These are phyloP conservation scores for Irpex sp. DNA, from an alignment of 1,284 basidiomycete genomes.

Conservation along the genomic window DNA sequence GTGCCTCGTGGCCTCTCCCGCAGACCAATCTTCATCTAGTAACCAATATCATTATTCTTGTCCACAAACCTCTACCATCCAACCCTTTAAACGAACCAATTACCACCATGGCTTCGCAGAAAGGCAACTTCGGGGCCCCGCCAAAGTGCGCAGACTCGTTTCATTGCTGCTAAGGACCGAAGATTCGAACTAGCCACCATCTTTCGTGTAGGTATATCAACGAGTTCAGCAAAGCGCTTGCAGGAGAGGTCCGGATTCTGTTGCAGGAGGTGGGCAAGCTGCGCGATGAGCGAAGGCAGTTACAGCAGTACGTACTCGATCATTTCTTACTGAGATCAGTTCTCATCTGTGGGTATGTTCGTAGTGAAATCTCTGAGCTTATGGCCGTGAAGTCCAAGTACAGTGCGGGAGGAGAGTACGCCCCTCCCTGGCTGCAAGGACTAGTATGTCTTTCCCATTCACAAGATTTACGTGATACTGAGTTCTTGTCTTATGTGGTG, in stretches of 20 bases:
- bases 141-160: conserved; percentile 11
- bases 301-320: conserved; percentile 58
- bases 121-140: conserved; percentile 13
- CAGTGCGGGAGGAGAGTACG: conserved; percentile 65
- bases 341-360: neutral
- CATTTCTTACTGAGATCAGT: neutral
- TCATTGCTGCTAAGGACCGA: neutral
- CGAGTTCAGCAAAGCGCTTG: conserved; percentile 48
- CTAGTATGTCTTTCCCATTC: conserved; percentile 15
- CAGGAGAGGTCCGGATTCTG: conserved; percentile 34
- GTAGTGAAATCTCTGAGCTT: conserved; percentile 71
- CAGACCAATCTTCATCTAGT: neutral
- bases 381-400: conserved; percentile 76
- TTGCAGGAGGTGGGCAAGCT: conserved; percentile 73
- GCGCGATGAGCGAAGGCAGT: conserved; percentile 63
- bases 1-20: neutral
- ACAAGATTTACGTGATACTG: neutral
- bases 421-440: conserved; percentile 60
- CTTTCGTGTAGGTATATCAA: conserved; percentile 50
- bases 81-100: neutral
- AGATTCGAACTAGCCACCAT: neutral
- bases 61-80: neutral
- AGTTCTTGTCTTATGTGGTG: neutral
- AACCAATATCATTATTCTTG: neutral
- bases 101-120: conserved; percentile 1